Evolutionary conservation across 2,329 filamentous ascomycete species (phyloP).

Genomic region (Aspergillus japonicus): DNA sequence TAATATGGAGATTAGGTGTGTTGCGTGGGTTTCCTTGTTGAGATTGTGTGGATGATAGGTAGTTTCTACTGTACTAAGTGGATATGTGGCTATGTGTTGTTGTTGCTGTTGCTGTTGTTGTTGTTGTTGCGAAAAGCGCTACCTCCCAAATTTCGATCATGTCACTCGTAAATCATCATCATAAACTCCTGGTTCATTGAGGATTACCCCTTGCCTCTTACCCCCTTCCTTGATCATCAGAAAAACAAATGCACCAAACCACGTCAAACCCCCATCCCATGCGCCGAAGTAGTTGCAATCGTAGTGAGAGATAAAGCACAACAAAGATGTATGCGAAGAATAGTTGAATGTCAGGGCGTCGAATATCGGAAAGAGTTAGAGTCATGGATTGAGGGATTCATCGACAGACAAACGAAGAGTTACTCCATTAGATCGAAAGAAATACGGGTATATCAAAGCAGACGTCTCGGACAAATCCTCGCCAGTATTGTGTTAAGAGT

Average conservation of each 20-base stretch:
- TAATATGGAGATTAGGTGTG: no score
- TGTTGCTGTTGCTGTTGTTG: no score
- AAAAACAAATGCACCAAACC: background rate
- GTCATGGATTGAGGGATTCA: background rate
- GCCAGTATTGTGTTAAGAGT: background rate
- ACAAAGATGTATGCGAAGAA: background rate
- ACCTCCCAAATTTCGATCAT: background rate
- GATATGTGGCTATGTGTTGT: background rate
- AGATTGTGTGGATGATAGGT: background rate
- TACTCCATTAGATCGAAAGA: background rate
- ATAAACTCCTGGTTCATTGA: background rate
- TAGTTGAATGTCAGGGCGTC: background rate
- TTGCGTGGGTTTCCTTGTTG: no score
- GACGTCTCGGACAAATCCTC: background rate
- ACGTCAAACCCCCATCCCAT: background rate
- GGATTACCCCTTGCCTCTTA: background rate
- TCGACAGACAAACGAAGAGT: background rate
- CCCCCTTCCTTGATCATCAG: background rate
- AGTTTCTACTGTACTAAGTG: constrained; percentile 1
- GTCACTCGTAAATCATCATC: constrained; percentile 4
- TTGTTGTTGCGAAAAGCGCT: background rate
- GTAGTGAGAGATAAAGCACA: background rate
- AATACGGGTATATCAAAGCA: background rate
- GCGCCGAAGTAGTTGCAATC: constrained; percentile 1
- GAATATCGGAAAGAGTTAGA: background rate